A percentile compares a stretch with the other conserved stretches of the same genome.
Conservation (phyloP, 2,329 filamentous ascomycete species). For the Cercospora sp. region DNA sequence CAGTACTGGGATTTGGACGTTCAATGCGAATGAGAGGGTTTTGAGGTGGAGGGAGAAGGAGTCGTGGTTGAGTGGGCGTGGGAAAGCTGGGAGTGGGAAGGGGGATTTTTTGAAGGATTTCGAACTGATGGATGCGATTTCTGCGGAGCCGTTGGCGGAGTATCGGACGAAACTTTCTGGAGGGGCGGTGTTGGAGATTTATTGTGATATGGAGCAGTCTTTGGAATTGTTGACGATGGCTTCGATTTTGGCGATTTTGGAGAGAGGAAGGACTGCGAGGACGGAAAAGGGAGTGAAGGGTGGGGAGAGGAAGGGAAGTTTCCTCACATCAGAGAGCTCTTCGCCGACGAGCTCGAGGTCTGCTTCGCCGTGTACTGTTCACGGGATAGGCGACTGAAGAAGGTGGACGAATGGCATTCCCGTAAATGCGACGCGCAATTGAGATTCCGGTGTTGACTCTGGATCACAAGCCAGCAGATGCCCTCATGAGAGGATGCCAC, state of each 20-base stretch:
- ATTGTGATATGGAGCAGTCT: neutral
- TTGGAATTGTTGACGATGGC: constrained; percentile 5
- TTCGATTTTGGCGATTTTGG: constrained; percentile 4
- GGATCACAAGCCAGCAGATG: neutral
- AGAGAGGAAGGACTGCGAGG: neutral
- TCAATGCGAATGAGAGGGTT: neutral
- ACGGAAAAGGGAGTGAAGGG: neutral
- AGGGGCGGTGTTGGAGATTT: neutral
- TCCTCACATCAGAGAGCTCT: neutral
- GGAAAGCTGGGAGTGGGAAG: neutral
- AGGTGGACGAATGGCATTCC: neutral
- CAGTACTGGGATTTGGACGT: neutral
- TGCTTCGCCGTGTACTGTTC: neutral
- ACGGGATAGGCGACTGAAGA: neutral
- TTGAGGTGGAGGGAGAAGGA: neutral
- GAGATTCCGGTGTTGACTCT: neutral
- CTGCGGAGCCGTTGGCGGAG: neutral
- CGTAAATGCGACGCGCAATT: neutral
- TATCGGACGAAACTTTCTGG: neutral
- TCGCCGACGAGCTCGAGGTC: neutral
- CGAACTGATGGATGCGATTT: constrained; percentile 1
- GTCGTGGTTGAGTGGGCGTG: neutral
- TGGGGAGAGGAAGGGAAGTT: neutral
- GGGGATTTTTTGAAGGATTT: neutral
- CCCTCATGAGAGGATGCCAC: neutral